Conservation (phyloP, 805 yeast species). For the Allodekkera sacchari region DNA sequence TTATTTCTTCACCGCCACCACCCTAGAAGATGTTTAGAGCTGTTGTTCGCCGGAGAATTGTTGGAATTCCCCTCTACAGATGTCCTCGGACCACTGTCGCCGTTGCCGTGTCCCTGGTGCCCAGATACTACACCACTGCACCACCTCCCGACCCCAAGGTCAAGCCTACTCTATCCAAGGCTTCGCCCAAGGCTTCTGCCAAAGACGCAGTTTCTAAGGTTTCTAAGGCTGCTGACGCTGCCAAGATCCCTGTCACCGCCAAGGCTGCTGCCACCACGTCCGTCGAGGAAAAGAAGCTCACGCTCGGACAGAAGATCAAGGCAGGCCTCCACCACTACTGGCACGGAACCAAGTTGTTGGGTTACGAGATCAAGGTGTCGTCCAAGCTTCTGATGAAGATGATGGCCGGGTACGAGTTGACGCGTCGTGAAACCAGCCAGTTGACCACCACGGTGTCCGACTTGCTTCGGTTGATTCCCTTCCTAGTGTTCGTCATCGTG, state of each 20-base stretch:
- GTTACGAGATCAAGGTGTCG: slow-evolving; percentile 79
- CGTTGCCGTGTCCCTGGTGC: too few relatives aligned
- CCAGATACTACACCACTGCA: too few relatives aligned
- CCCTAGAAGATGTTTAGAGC: too few relatives aligned
- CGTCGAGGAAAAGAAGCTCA: slow-evolving; percentile 29
- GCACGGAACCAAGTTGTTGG: slow-evolving; percentile 89
- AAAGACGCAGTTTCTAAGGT: background rate
- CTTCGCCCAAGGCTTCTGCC: too few relatives aligned
- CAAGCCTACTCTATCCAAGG: too few relatives aligned
- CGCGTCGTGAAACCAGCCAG: slow-evolving; percentile 85
- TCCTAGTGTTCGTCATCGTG: slow-evolving; percentile 77
- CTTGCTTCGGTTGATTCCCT: slow-evolving; percentile 81
- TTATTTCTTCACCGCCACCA: too few relatives aligned
- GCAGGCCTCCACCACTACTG: slow-evolving; percentile 88
- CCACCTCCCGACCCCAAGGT: too few relatives aligned
- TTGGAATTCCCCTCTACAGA: too few relatives aligned
- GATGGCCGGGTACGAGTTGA: slow-evolving; percentile 83
- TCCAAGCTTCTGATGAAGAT: slow-evolving; percentile 72
- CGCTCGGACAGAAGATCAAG: slow-evolving; percentile 78
- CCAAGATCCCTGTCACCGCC: background rate
- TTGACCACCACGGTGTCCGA: slow-evolving; percentile 81
- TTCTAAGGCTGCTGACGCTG: background rate
- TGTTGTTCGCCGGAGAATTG: too few relatives aligned
- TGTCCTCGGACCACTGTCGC: too few relatives aligned
- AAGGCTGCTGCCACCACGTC: slow-evolving; percentile 1